phyloP scores from a whole-genome alignment of 2,329 filamentous ascomycete genomes.

The Colletotrichum incanum region DNA sequence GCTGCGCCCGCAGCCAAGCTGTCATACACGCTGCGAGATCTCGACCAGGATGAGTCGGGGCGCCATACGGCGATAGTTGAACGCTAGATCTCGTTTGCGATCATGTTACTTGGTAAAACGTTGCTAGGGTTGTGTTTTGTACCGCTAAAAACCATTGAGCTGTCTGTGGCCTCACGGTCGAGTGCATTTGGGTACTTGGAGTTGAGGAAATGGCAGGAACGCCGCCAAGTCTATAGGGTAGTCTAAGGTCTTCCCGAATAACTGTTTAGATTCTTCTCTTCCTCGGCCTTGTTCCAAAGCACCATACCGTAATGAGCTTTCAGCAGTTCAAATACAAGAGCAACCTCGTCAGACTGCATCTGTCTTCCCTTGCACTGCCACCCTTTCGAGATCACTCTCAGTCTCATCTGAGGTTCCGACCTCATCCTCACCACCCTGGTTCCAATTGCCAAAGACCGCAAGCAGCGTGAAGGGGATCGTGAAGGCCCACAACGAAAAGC shows the following conservation, averaged over 20 bases:
- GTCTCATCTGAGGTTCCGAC: constrained; percentile 8
- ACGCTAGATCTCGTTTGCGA: too few relatives aligned
- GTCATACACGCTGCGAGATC: not conserved
- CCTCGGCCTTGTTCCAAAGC: not conserved
- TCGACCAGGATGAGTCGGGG: too few relatives aligned
- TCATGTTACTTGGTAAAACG: too few relatives aligned
- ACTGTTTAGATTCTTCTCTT: not conserved
- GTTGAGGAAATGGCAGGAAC: too few relatives aligned
- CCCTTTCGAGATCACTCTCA: constrained; percentile 21
- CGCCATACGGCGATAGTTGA: too few relatives aligned
- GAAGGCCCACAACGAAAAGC: constrained; percentile 28
- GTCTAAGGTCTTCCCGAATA: not conserved
- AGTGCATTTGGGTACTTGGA: too few relatives aligned
- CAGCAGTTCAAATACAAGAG: not conserved
- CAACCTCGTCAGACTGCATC: constrained; percentile 1
- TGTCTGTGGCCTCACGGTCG: too few relatives aligned
- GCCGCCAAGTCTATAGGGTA: too few relatives aligned
- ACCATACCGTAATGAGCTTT: not conserved
- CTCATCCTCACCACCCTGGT: constrained; percentile 7
- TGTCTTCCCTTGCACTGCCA: constrained; percentile 16
- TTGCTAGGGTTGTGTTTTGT: too few relatives aligned
- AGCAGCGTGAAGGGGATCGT: constrained; percentile 37
- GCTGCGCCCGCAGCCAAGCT: too few relatives aligned
- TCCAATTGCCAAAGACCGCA: constrained; percentile 37
- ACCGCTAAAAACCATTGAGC: too few relatives aligned